phyloP scores from a whole-genome alignment of 1,139 yeast genomes.

The Hyphopichia fennica region DNA sequence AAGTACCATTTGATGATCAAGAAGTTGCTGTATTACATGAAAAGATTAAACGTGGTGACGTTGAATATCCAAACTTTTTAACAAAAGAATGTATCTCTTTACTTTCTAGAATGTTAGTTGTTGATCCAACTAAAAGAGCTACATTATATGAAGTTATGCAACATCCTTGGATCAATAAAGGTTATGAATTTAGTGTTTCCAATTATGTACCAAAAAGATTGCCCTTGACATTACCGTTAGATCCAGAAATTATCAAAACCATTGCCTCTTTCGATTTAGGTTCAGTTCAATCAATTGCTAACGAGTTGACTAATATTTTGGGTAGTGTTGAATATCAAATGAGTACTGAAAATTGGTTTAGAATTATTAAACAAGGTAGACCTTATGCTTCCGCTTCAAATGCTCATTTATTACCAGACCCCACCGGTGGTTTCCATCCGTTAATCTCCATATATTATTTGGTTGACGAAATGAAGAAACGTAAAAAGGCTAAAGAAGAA shows the following conservation, averaged over 20 bases:
- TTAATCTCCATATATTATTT: slow-evolving; percentile 81
- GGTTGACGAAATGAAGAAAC: slow-evolving; percentile 77
- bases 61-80: slow-evolving; percentile 84
- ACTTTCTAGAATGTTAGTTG: slow-evolving; percentile 86
- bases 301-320: slow-evolving; percentile 59
- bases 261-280: slow-evolving; percentile 85
- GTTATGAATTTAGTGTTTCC: slow-evolving; percentile 73
- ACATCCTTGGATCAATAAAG: slow-evolving; percentile 96
- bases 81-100: slow-evolving; percentile 83
- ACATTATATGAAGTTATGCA: slow-evolving; percentile 71
- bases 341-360: slow-evolving; percentile 67
- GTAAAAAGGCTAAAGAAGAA: slow-evolving; percentile 63
- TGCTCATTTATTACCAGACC: slow-evolving; percentile 56
- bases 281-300: slow-evolving; percentile 54
- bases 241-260: slow-evolving; percentile 65
- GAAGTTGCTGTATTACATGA: slow-evolving; percentile 91
- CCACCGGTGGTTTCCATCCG: slow-evolving; percentile 91
- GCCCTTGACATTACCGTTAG: slow-evolving; percentile 76
- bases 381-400: slow-evolving; percentile 44
- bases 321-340: slow-evolving; percentile 67
- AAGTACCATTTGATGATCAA: slow-evolving; percentile 97
- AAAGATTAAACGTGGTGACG: slow-evolving; percentile 88
- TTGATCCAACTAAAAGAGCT: slow-evolving; percentile 82
- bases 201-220: slow-evolving; percentile 73
- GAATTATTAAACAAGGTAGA: slow-evolving; percentile 40